These are phyloP conservation scores for Corymbia citriodora DNA, from an alignment of 441 rosid genomes.

Conservation along the genomic window DNA sequence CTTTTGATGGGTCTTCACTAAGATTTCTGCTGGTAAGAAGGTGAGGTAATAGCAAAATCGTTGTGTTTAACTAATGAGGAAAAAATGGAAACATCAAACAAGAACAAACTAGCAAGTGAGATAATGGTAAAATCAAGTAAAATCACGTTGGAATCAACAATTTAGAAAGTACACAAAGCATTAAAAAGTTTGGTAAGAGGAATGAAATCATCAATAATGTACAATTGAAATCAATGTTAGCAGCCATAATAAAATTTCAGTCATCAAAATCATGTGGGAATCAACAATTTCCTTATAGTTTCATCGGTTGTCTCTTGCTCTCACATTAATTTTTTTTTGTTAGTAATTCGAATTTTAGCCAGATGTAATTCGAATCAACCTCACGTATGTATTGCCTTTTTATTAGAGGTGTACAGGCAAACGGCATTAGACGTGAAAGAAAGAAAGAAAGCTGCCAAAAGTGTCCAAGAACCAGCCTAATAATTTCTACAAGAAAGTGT, in stretches of 20 bases:
- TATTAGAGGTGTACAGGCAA: not conserved
- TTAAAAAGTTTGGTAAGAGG: not conserved
- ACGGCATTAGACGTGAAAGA: not conserved
- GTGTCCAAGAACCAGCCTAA: not conserved
- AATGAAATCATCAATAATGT: not conserved
- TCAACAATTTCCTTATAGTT: not conserved
- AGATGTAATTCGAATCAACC: no score
- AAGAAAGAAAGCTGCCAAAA: not conserved
- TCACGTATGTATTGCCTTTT: not conserved
- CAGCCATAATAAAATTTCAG: not conserved
- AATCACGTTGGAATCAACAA: not conserved
- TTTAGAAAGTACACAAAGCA: not conserved
- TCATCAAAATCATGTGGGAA: not conserved
- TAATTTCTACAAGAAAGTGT: not conserved
- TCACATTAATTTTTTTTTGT: not conserved
- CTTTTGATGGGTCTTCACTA: not conserved
- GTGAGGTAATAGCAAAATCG: not conserved
- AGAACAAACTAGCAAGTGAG: not conserved
- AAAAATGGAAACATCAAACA: not conserved
- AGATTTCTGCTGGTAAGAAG: not conserved
- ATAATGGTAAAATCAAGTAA: not conserved
- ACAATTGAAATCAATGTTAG: not conserved
- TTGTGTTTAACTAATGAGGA: not conserved
- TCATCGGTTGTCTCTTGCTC: not conserved
- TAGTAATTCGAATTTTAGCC: not conserved